Evolutionary conservation across 345 rosid species (phyloP), one percentile per base, ranked within the genome.

Genomic region (Lagerstroemia speciosa): DNA sequence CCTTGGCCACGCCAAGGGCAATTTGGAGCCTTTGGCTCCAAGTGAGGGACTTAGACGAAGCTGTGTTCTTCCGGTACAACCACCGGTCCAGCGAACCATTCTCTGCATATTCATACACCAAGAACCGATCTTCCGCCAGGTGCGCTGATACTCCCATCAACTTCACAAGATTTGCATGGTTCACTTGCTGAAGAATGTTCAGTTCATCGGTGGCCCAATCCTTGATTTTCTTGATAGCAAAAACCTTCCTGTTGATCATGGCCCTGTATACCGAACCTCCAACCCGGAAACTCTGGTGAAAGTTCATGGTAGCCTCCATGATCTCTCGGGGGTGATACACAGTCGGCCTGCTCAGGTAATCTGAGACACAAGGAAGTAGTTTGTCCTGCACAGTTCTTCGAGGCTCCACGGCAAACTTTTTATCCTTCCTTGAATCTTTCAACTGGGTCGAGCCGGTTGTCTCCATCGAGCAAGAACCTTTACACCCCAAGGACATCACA

Each of bases 41-140:
- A 3, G 77, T 75, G 8, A 85, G 82, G 75, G 73, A 77, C 26
- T 79, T 71, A 11, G 82, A 58, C 0, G 76, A 67, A 19, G 77
- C 67, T 58, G 31, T 26, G 17, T 31, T 58, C 66, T 75, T 74
- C 27, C 71, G 67, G 62, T 72, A 72, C 77, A 87, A 67, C 85
- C 85, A 83, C 74, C 81, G 82, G 55, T 78, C 78, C 31, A 83
- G 73, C 2, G 90, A 85, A 24, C 90, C 82, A 46, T 85, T 87
- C 73, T 85, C 88, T 15, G 82, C 85, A 66, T 75, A 81, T 76
- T 87, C 89, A 66, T 79, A 87, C 34, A 87, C 88, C 81, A 87
- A 72, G 74, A 80, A 85, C 62, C 70, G 67, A 72, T 73, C 58
- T 1, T 86, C 83, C 30, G 67, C 74, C 9, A 72, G 38, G 43